Conservation (phyloP, 257 asterid species). For the Ilex aquifolium region DNA sequence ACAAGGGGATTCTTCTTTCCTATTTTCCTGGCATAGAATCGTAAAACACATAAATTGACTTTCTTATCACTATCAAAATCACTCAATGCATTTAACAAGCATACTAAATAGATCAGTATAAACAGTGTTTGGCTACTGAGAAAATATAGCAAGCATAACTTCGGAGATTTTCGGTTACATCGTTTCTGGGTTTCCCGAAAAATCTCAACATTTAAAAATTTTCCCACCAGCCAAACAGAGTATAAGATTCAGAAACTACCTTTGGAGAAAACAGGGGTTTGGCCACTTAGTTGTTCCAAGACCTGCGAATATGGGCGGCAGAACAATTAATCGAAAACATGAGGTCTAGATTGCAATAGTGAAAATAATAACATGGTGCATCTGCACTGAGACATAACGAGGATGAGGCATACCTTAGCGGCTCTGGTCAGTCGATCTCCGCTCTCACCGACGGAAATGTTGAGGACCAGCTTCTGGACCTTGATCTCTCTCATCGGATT, state of each 20-base stretch:
- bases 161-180: too few species aligned
- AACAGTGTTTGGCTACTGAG: too few species aligned
- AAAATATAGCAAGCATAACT: background rate
- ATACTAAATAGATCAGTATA: too few species aligned
- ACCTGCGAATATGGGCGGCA: constrained; percentile 21
- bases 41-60: too few species aligned
- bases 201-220: too few species aligned
- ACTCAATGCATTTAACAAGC: too few species aligned
- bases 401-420: constrained; percentile 28
- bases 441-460: constrained; percentile 65
- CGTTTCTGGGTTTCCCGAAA: too few species aligned
- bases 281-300: constrained; percentile 56
- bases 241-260: constrained; percentile 18
- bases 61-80: too few species aligned
- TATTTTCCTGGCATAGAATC: too few species aligned
- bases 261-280: constrained; percentile 55
- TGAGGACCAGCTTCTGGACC: constrained; percentile 64
- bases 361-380: background rate
- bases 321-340: background rate
- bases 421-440: constrained; percentile 66
- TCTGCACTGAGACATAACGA: background rate
- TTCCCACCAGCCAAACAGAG: too few species aligned
- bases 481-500: constrained; percentile 66
- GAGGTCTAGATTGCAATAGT: background rate
- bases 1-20: too few species aligned